phyloP scores from a whole-genome alignment of 2,329 filamentous ascomycete species.

The Colletotrichum cereale region DNA sequence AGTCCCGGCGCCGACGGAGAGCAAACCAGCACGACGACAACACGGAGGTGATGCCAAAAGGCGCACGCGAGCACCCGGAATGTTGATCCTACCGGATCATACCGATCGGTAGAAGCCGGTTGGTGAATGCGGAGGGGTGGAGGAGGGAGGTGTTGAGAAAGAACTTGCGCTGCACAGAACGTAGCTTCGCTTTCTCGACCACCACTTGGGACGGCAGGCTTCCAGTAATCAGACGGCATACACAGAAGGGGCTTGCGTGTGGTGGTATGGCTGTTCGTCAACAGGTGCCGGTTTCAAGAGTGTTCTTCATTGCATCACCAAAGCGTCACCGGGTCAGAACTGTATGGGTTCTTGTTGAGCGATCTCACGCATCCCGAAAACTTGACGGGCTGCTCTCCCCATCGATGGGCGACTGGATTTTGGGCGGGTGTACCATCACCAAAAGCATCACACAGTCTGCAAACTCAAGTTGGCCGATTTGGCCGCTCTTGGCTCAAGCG shows the following conservation, averaged over 20 bases:
- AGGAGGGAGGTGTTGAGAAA: neutral
- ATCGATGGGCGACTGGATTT: neutral
- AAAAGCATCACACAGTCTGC: neutral
- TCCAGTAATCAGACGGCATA: neutral
- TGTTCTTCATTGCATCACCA: slow-evolving; percentile 16
- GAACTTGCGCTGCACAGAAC: neutral
- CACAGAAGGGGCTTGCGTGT: neutral
- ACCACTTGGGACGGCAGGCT: neutral
- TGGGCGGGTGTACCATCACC: neutral
- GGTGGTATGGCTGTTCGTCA: neutral
- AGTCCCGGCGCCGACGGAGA: neutral
- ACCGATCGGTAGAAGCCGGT: slow-evolving; percentile 20
- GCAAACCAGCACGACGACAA: slow-evolving; percentile 7
- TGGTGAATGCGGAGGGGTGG: slow-evolving; percentile 11
- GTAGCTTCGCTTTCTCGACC: neutral
- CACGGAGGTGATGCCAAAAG: neutral
- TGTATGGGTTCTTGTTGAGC: neutral
- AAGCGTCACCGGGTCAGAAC: neutral
- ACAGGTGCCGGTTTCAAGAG: neutral
- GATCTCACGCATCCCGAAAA: neutral
- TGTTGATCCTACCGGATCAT: neutral
- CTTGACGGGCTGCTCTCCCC: neutral
- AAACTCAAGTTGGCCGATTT: neutral
- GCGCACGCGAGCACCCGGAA: neutral
- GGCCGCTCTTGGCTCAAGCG: slow-evolving; percentile 16